Evolutionary conservation across 2,329 filamentous ascomycete genomes (phyloP).

Genomic region (Ceratocystis smalleyi): DNA sequence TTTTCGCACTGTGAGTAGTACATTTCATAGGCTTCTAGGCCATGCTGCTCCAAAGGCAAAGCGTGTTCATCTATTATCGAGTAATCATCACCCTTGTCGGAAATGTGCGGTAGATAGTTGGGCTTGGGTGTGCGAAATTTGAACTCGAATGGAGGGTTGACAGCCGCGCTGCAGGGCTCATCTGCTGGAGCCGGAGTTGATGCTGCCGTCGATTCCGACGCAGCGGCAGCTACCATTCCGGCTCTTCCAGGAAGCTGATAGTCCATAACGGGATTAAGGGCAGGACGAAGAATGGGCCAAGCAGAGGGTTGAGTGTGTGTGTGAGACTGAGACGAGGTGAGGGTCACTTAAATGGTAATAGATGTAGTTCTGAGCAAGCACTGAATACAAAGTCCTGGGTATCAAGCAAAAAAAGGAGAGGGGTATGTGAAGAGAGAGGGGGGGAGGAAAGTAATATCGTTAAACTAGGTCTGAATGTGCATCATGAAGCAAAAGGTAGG

Average conservation of each 20-base stretch:
- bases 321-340: not conserved
- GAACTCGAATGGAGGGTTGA: conserved; percentile 29
- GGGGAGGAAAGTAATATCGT: no score
- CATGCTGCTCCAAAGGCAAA: conserved; percentile 34
- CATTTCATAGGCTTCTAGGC: conserved; percentile 39
- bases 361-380: not conserved
- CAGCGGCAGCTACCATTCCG: conserved; percentile 2
- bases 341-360: not conserved
- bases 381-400: not conserved
- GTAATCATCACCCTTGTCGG: conserved; percentile 36
- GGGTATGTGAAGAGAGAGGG: no score
- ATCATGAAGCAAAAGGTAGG: not conserved
- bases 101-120: conserved; percentile 43
- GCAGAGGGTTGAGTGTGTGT: not conserved
- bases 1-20: conserved; percentile 44
- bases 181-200: conserved; percentile 13
- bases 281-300: not conserved
- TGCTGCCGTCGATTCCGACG: not conserved
- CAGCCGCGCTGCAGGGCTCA: conserved; percentile 21
- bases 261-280: conserved; percentile 2
- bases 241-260: conserved; percentile 1
- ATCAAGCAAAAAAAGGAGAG: not conserved
- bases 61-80: conserved; percentile 38
- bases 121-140: conserved; percentile 40
- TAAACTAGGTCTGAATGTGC: no score